Conservation (phyloP, 1,284 basidiomycete species). For the Apiotrichum siamense region DNA sequence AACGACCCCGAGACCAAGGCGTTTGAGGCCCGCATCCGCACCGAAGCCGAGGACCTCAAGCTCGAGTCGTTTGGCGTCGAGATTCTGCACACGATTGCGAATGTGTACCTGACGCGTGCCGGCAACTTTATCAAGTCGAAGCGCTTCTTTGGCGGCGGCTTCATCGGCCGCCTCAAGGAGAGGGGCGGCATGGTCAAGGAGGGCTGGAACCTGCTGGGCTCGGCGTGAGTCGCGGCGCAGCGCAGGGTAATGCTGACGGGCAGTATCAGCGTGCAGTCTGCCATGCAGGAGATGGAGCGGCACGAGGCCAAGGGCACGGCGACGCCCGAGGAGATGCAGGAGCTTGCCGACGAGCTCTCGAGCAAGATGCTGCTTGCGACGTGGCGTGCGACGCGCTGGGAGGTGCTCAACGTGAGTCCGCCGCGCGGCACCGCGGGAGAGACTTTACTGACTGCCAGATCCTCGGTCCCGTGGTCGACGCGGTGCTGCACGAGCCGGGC, state of each 20-base stretch:
- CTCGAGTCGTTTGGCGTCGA: slow-evolving; percentile 97
- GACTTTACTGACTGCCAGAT: slow-evolving; percentile 30
- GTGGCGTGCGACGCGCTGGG: slow-evolving; percentile 89
- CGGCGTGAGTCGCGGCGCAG: slow-evolving; percentile 54
- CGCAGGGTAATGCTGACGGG: neutral
- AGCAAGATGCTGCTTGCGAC: slow-evolving; percentile 93
- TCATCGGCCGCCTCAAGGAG: slow-evolving; percentile 91
- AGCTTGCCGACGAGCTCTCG: slow-evolving; percentile 88
- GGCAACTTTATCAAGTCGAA: slow-evolving; percentile 85
- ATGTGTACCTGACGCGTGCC: slow-evolving; percentile 87
- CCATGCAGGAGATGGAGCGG: slow-evolving; percentile 80
- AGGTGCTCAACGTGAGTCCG: slow-evolving; percentile 68
- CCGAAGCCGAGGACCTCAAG: slow-evolving; percentile 94
- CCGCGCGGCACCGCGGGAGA: neutral
- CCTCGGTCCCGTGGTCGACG: slow-evolving; percentile 63
- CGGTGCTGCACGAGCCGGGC: slow-evolving; percentile 69
- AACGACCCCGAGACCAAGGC: slow-evolving; percentile 75
- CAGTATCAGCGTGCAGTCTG: slow-evolving; percentile 62
- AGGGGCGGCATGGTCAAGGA: slow-evolving; percentile 89
- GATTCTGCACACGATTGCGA: slow-evolving; percentile 69
- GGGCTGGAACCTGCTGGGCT: slow-evolving; percentile 86
- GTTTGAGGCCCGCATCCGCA: slow-evolving; percentile 70
- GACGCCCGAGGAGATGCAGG: slow-evolving; percentile 72
- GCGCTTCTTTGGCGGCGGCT: slow-evolving; percentile 73
- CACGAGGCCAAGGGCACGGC: slow-evolving; percentile 78